Conservation (phyloP, 768 basidiomycete species). For the Phaeotremella fagi region DNA sequence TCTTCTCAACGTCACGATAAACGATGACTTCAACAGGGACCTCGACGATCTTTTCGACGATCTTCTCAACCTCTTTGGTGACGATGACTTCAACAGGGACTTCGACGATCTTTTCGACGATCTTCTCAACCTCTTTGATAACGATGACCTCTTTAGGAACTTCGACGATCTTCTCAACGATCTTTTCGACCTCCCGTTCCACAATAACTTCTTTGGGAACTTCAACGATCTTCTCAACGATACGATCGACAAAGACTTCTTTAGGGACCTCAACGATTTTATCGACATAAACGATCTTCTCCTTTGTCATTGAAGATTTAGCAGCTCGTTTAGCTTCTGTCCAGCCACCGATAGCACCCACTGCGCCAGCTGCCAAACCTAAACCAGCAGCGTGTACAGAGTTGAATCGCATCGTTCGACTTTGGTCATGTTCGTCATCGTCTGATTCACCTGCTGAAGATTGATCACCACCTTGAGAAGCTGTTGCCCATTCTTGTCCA, state of each 20-base stretch:
- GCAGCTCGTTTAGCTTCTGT: conserved; percentile 22
- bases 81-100: conserved; percentile 15
- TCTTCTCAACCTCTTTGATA: conserved; percentile 5
- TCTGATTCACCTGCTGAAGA: conserved; percentile 45
- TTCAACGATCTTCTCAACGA: conserved; percentile 42
- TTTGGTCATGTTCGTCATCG: conserved; percentile 19
- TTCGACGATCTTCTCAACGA: conserved; percentile 27
- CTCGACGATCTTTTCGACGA: conserved; percentile 32
- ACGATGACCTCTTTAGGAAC: conserved; percentile 13
- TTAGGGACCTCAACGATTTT: conserved; percentile 34
- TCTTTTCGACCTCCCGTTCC: conserved; percentile 18
- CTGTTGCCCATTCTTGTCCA: conserved; percentile 44
- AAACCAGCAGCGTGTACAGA: conserved; percentile 17
- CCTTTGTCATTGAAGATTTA: conserved; percentile 17
- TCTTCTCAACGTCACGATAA: conserved; percentile 16
- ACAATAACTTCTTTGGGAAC: conserved; percentile 30
- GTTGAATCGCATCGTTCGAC: conserved; percentile 16
- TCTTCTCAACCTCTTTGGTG: conserved; percentile 24
- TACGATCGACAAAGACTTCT: conserved; percentile 4
- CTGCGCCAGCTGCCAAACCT: conserved; percentile 1
- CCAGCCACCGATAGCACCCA: conserved; percentile 16
- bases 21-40: conserved; percentile 24
- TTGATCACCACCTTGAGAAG: conserved; percentile 28
- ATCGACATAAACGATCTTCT: conserved; percentile 21
- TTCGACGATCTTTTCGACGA: conserved; percentile 33